Base-by-base conservation (phyloP, 2,329 filamentous ascomycete species). In the Colletotrichum musae region DNA sequence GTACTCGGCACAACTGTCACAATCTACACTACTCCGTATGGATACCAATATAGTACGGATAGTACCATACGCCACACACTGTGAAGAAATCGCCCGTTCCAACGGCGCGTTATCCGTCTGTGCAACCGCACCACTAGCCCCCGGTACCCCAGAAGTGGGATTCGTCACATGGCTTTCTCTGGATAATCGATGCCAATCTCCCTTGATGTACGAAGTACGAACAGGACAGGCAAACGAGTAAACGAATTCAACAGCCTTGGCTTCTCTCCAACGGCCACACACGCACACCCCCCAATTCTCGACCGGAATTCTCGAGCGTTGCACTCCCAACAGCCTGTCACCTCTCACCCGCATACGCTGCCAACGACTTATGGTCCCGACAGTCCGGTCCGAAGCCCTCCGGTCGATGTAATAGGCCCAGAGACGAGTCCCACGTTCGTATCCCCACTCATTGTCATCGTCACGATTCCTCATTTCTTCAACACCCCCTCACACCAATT, bases 381-480 rank as follows among this genome's bases (percentile, higher is more conserved):
- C 48, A 59, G 61, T 45, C 41, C n/a, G 66, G 66, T 60, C 51
- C 66, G 28, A 18, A 36, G 15, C 10, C 4, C 13, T 45, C n/a
- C 21, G 60, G 51, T 13, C 9, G 16, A 13, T 45, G 50, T 45
- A 32, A 51, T 28, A 32, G 65, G 48, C 21, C 36, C 26, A 48
- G 28, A 50, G 43, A 56, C 47, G 48, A 45, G 18, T n/a, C 24
- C 24, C n/a, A 3, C 16, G 24, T 43, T 43, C 28, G 28, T 15
- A 24, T 43, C 61, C 12, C 48, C 39, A 52, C 36, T n/a, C 47
- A 21, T 18, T 21, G 24, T 39, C 12, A 28, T 32, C 48, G 21
- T 43, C 26, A 65, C 16, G 18, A 68, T 65, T 65, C 54, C 65
- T 68, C 65, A 65, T 59, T 45, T 50, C 48, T 45, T 52, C 61